Percentiles rank a stretch among this genome's conserved stretches.
Evolutionary conservation across 257 asterid genomes (phyloP).

Genomic region (Rhazya stricta): DNA sequence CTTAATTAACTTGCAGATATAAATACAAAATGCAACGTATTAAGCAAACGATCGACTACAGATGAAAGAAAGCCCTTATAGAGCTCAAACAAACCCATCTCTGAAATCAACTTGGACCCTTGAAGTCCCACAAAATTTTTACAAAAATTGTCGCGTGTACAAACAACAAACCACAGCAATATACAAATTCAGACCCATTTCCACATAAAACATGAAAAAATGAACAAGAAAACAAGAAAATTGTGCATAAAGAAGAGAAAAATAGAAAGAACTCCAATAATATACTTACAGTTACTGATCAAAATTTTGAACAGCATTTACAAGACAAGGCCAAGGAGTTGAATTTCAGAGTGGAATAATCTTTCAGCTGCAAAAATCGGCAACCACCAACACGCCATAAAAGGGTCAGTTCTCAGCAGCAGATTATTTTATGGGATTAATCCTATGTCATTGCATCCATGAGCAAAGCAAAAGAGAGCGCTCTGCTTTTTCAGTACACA

Average conservation of each 20-base stretch:
- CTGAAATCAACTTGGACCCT: background rate
- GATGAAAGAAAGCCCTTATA: background rate
- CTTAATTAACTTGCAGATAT: background rate
- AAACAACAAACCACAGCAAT: background rate
- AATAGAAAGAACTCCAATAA: background rate
- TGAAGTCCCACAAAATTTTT: background rate
- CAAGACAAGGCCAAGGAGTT: background rate
- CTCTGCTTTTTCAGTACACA: background rate
- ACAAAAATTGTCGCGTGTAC: background rate
- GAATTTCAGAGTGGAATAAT: background rate
- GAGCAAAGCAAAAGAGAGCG: constrained; percentile 2
- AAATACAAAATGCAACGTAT: background rate
- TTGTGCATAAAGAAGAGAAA: background rate
- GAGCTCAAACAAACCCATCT: background rate
- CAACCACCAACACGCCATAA: background rate
- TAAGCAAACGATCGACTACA: background rate
- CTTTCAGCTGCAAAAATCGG: too few relatives aligned
- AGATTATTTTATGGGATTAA: background rate
- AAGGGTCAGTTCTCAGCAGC: background rate
- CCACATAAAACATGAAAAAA: background rate
- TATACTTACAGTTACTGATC: background rate
- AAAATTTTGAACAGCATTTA: background rate
- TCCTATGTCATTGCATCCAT: background rate
- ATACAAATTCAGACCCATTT: background rate
- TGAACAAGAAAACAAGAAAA: background rate